phyloP scores from a whole-genome alignment of 768 basidiomycete genomes.

The Suillus spraguei region DNA sequence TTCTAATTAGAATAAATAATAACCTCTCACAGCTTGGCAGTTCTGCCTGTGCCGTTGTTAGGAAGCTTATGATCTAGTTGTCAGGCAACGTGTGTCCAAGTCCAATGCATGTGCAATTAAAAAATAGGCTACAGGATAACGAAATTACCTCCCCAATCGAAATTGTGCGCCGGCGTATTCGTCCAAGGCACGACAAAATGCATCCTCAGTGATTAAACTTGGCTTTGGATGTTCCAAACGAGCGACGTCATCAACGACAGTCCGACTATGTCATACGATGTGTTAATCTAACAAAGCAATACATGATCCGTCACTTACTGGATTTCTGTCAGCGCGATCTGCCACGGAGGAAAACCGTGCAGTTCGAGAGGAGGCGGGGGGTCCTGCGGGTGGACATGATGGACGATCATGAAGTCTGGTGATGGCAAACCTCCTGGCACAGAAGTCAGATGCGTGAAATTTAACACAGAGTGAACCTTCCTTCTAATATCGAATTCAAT shows the following conservation, averaged over 20 bases:
- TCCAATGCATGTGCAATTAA: conserved; percentile 5
- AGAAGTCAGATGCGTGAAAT: conserved; percentile 9
- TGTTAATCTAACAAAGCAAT: not conserved
- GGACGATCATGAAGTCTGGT: conserved; percentile 80
- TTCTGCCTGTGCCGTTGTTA: not conserved
- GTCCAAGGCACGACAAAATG: conserved; percentile 72
- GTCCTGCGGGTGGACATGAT: conserved; percentile 47
- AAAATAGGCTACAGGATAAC: conserved; percentile 2
- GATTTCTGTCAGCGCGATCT: conserved; percentile 79
- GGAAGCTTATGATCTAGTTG: not conserved
- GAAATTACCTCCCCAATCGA: conserved; percentile 69
- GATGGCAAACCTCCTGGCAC: conserved; percentile 51
- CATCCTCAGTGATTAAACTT: conserved; percentile 48
- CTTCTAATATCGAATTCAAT: conserved; percentile 58
- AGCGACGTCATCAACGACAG: conserved; percentile 19
- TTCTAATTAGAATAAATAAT: not conserved
- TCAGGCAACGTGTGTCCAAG: not conserved
- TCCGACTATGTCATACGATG: conserved; percentile 20
- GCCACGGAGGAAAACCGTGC: conserved; percentile 84
- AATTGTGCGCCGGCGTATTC: conserved; percentile 75
- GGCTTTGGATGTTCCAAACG: not conserved
- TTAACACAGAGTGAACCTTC: conserved; percentile 36
- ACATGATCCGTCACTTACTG: conserved; percentile 48
- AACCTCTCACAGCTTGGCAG: not conserved
- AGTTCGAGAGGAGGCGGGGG: conserved; percentile 58